Evolutionary conservation across 2,329 filamentous ascomycete species (phyloP).

Genomic region (Trichoderma atroviride): DNA sequence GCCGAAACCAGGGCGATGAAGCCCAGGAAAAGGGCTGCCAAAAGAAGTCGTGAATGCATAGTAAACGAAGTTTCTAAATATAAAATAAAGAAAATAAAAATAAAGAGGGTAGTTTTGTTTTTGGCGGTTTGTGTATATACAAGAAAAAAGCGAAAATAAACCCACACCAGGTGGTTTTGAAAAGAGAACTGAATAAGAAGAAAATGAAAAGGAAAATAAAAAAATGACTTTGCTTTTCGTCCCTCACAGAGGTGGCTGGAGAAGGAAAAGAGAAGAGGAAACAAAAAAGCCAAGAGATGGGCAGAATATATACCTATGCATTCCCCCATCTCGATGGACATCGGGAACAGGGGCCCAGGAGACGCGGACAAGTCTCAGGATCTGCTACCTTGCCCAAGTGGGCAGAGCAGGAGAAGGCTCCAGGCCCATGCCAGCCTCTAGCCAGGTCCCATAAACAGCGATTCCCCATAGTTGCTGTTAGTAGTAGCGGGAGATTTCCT

Average conservation of each 20-base stretch:
- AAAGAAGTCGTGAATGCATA: conserved; percentile 29
- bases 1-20: conserved; percentile 52
- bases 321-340: neutral
- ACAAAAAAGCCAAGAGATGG: conserved; percentile 18
- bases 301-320: conserved; percentile 6
- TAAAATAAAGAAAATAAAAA: neutral
- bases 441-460: neutral
- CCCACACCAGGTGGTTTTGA: conserved; percentile 25
- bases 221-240: conserved; percentile 13
- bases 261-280: conserved; percentile 11
- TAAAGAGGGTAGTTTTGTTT: neutral
- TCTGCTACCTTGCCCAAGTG: neutral
- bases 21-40: conserved; percentile 46
- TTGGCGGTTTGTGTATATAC: neutral
- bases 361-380: conserved; percentile 22
- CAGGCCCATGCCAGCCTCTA: neutral
- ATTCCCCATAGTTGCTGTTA: neutral
- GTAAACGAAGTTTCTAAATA: neutral
- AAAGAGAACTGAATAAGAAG: conserved; percentile 9
- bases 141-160: conserved; percentile 14
- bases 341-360: conserved; percentile 16
- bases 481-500: neutral
- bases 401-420: neutral
- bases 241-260: conserved; percentile 23
- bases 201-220: conserved; percentile 9